phyloP scores from a whole-genome alignment of 1,284 basidiomycete genomes.

The Neolentinus lepideus region DNA sequence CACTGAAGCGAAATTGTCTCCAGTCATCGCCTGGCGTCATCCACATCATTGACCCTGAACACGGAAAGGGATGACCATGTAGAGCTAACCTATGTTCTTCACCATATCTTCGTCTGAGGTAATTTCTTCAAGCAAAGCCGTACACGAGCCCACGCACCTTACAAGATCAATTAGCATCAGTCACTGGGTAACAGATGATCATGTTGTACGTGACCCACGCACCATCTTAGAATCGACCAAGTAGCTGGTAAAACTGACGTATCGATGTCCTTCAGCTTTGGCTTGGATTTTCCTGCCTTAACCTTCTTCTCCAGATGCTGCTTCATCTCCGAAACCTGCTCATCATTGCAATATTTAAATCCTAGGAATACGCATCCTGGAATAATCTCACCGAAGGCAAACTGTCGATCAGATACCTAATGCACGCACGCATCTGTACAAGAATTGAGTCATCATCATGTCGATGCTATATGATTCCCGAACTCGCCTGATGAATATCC shows the following conservation, averaged over 20 bases:
- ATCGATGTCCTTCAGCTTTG: slow-evolving; percentile 42
- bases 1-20: slow-evolving; percentile 56
- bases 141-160: slow-evolving; percentile 61
- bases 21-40: slow-evolving; percentile 37
- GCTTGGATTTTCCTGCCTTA: slow-evolving; percentile 38
- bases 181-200: not conserved
- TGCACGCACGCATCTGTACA: slow-evolving; percentile 35
- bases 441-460: not conserved
- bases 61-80: too few relatives aligned
- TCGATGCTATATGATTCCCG: not conserved
- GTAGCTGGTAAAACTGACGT: slow-evolving; percentile 40
- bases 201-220: slow-evolving; percentile 7
- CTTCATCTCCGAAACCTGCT: slow-evolving; percentile 47
- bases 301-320: slow-evolving; percentile 42
- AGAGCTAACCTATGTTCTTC: slow-evolving; percentile 44
- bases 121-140: slow-evolving; percentile 58
- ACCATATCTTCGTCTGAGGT: slow-evolving; percentile 38
- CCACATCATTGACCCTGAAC: too few relatives aligned
- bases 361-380: not conserved
- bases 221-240: slow-evolving; percentile 58
- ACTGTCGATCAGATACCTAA: slow-evolving; percentile 34
- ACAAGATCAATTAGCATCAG: not conserved
- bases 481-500: slow-evolving; percentile 23
- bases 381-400: slow-evolving; percentile 36
- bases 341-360: not conserved